Percentiles rank a stretch among this genome's conserved stretches.
Conservation (phyloP, 495 filamentous ascomycete genomes). For the Penicillium pancosmium region DNA sequence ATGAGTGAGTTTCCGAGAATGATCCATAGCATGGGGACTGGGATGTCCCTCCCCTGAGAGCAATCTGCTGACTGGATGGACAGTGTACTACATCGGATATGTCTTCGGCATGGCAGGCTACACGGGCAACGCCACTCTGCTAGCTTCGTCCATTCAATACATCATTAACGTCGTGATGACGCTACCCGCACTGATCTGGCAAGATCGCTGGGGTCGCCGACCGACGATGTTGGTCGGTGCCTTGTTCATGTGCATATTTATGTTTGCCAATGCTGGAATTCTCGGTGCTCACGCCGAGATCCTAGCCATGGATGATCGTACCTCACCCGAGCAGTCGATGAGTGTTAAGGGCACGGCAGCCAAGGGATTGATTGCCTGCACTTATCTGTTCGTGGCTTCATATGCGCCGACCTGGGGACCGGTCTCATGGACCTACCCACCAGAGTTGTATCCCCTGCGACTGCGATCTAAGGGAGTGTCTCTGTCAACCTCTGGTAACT, state of each 20-base stretch:
- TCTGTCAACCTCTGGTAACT: constrained; percentile 64
- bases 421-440: constrained; percentile 60
- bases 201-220: constrained; percentile 58
- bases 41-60: no score
- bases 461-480: constrained; percentile 61
- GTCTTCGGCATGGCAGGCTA: constrained; percentile 68
- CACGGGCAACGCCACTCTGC: constrained; percentile 43
- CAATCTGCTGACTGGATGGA: no score
- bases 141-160: constrained; percentile 68
- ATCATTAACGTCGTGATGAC: constrained; percentile 51
- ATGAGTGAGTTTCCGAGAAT: constrained; percentile 51
- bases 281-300: constrained; percentile 49
- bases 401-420: constrained; percentile 59
- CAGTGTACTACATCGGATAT: constrained; percentile 51
- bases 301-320: constrained; percentile 42
- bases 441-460: constrained; percentile 61
- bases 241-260: constrained; percentile 61
- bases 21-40: no score
- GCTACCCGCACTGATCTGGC: constrained; percentile 49
- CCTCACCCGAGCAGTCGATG: constrained; percentile 25
- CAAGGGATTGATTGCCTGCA: constrained; percentile 56
- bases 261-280: constrained; percentile 63
- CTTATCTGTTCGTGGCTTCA: constrained; percentile 60
- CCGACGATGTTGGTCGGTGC: constrained; percentile 61
- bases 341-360: constrained; percentile 17